Evolutionary conservation across 1,139 yeast species (phyloP), one percentile per base, ranked within the genome.

Genomic region (Scheffersomyces illinoinensis): DNA sequence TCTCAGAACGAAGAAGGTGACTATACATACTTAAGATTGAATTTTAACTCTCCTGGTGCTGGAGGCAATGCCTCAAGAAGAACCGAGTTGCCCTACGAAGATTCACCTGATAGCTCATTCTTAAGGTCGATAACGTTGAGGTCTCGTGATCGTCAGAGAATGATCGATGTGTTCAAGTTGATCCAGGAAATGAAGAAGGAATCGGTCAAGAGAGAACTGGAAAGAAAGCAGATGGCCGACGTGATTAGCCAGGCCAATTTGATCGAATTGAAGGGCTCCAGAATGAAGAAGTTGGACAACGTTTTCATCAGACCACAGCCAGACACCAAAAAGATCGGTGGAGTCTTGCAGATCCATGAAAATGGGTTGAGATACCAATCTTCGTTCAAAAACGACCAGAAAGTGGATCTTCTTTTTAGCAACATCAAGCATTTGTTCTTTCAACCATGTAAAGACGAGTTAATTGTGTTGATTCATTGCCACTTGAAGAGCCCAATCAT

Each of bases 1-100:
- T 90, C 97, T 24, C 95, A 93, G 70, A 92, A 90, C 65, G 99
- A 95, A 70, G 99, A 96, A 78, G 98, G 98, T 53, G 98, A 93
- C 65, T 93, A 85, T 72, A 93, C 97, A 1, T 93, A 91, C 70
- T 76, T 95, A 68, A 86, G 99, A 74, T 83, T 95, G 68, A 95
- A 95, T 73, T 93, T 95, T 80, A 89, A 93, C 72, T 89, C 97
- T 1, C 99, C 99, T 0, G 98, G 98, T 66, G 88, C 88, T 55
- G 90, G 90, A 61, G 91, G 91, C 62, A 85, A 85, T 62, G 83
- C 84, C 26, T 83, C 90, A 56, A 90, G 87, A 67, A 88, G 86
- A 68, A 85, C 84, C 48, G 97, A 93, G 68, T 82, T 92, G 66
- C 98, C 98, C 10, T 95, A 92, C 70, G 99, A 95, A 71, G 96